Conservation (phyloP, 2,329 filamentous ascomycete species). For the Pseudocercospora ulei region DNA sequence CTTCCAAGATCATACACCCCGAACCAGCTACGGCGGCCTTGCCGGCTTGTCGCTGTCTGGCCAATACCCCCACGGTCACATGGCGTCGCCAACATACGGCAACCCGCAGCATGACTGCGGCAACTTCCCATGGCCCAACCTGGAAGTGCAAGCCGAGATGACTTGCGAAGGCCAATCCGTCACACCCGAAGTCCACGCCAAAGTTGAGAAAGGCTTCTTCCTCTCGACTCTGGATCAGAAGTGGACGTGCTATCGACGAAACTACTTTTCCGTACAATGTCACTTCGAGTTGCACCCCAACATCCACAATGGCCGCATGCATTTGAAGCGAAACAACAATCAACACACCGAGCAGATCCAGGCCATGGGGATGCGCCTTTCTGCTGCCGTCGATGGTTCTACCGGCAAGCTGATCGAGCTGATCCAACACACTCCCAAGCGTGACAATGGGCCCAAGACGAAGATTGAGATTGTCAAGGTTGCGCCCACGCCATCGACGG, state of each 20-base stretch:
- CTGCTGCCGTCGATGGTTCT: slow-evolving; percentile 68
- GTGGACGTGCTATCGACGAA: slow-evolving; percentile 87
- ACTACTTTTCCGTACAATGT: slow-evolving; percentile 81
- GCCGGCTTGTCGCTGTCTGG: slow-evolving; percentile 25
- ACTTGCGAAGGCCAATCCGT: slow-evolving; percentile 52
- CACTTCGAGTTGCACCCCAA: slow-evolving; percentile 63
- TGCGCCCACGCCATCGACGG: slow-evolving; percentile 53
- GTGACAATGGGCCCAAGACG: slow-evolving; percentile 74
- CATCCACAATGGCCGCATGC: slow-evolving; percentile 48
- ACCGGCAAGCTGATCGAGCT: slow-evolving; percentile 69
- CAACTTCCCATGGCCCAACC: slow-evolving; percentile 41
- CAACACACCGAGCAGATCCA: slow-evolving; percentile 48
- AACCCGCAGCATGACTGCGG: slow-evolving; percentile 27
- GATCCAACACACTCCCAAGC: slow-evolving; percentile 83
- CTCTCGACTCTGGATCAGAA: slow-evolving; percentile 56
- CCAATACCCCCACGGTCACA: slow-evolving; percentile 22
- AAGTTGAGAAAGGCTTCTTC: slow-evolving; percentile 86
- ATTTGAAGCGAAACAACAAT: slow-evolving; percentile 44
- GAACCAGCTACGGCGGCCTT: slow-evolving; percentile 25
- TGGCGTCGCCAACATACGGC: slow-evolving; percentile 30
- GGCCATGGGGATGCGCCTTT: slow-evolving; percentile 73
- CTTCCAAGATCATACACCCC: slow-evolving; percentile 32
- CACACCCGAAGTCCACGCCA: slow-evolving; percentile 64
- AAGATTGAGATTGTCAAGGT: slow-evolving; percentile 63
- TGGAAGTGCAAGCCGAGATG: slow-evolving; percentile 50